These are phyloP conservation scores for Silene noctiflora DNA, from an alignment of 179 eudicot species.

Conservation along the genomic window DNA sequence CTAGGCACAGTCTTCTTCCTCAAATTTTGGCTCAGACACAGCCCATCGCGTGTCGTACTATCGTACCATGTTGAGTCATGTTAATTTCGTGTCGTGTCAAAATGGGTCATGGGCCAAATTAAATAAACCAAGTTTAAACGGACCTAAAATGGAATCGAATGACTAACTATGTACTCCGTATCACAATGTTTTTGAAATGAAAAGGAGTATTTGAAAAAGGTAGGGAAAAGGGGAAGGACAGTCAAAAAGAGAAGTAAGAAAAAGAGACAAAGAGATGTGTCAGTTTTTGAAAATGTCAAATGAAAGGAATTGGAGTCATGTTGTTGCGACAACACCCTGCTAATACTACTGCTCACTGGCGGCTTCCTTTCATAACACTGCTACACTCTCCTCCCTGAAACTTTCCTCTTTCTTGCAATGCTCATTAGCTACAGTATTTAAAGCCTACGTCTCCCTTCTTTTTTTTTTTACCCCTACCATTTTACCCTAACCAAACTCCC, in stretches of 20 bases:
- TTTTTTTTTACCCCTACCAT: neutral
- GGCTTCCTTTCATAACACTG: neutral
- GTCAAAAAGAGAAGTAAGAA: constrained; percentile 10
- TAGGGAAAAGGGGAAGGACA: neutral
- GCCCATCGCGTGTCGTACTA: no score
- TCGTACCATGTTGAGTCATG: no score
- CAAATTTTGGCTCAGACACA: no score
- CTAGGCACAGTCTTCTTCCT: no score
- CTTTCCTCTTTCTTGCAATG: constrained; percentile 12
- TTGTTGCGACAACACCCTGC: constrained; percentile 7
- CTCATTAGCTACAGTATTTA: neutral
- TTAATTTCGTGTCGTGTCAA: no score
- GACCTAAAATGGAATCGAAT: no score
- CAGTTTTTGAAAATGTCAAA: neutral
- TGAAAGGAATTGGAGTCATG: constrained; percentile 17
- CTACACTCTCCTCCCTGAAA: neutral
- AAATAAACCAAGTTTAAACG: no score
- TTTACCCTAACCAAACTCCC: neutral
- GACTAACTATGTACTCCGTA: no score
- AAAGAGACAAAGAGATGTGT: neutral
- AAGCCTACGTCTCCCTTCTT: no score
- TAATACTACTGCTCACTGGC: constrained; percentile 4
- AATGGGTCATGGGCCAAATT: no score
- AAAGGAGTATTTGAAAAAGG: no score
- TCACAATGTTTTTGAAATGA: no score